These are phyloP conservation scores for Tolypocladium endophyticum DNA, from an alignment of 2,329 filamentous ascomycete species.

Conservation along the genomic window DNA sequence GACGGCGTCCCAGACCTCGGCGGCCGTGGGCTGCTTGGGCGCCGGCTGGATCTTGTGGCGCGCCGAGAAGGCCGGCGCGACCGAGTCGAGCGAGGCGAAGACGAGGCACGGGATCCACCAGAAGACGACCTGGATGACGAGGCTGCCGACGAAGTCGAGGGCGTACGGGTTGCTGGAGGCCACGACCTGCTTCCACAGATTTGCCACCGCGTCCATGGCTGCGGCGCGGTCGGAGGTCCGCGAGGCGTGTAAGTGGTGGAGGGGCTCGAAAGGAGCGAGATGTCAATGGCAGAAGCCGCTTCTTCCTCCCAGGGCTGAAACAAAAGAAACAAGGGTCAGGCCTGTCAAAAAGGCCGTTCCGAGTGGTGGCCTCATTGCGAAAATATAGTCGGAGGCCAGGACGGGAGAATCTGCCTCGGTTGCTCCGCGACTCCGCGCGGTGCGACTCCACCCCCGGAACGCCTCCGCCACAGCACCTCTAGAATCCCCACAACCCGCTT, in stretches of 20 bases:
- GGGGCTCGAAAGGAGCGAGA: background rate
- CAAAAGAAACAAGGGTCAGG: background rate
- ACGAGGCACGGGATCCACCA: conserved; percentile 33
- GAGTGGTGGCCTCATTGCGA: background rate
- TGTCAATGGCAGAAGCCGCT: background rate
- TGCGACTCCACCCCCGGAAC: background rate
- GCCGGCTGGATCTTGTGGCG: conserved; percentile 44
- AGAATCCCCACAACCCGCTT: background rate
- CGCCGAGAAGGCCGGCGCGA: conserved; percentile 35
- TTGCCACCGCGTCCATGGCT: background rate
- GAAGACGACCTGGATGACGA: conserved; percentile 29
- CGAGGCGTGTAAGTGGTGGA: background rate
- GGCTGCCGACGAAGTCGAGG: conserved; percentile 30
- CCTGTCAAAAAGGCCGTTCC: background rate
- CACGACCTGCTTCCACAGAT: conserved; percentile 12
- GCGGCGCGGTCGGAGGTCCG: background rate
- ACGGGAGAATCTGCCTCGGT: background rate
- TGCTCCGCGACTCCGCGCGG: background rate
- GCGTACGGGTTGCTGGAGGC: conserved; percentile 14
- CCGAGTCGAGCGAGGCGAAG: conserved; percentile 30
- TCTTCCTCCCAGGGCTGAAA: background rate
- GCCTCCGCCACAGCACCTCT: background rate
- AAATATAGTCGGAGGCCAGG: background rate
- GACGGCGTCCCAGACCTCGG: conserved; percentile 33
- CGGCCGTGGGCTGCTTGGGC: conserved; percentile 33